phyloP scores from a whole-genome alignment of 768 basidiomycete genomes.

The Leccinum rimulosum region DNA sequence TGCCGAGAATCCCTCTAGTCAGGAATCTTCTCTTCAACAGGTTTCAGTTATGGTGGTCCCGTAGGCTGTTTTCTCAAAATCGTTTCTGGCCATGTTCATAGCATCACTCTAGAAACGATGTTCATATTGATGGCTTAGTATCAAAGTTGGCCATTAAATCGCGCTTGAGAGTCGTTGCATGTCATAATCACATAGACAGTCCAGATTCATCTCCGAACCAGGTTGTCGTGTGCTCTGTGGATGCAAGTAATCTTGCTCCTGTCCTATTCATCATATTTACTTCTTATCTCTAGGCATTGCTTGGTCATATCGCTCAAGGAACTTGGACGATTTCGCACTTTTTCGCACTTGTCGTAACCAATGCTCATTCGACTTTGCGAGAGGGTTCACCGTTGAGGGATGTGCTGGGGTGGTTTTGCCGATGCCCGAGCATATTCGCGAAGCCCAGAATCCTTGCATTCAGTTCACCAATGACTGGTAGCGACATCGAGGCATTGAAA shows the following conservation, averaged over 20 bases:
- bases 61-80: conserved; percentile 10
- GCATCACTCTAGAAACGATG: conserved; percentile 10
- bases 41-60: conserved; percentile 20
- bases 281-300: conserved; percentile 34
- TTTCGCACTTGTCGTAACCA: conserved; percentile 42
- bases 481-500: conserved; percentile 40
- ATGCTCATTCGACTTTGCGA: conserved; percentile 39
- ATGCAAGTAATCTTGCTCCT: conserved; percentile 32
- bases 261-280: conserved; percentile 3
- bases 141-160: conserved; percentile 16
- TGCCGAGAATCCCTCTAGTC: not conserved
- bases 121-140: conserved; percentile 12
- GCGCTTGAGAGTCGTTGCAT: conserved; percentile 17
- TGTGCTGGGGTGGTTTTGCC: conserved; percentile 47
- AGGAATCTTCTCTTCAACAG: conserved; percentile 1
- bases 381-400: conserved; percentile 40
- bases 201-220: conserved; percentile 27
- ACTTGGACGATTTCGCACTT: conserved; percentile 43
- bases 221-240: conserved; percentile 40
- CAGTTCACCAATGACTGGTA: conserved; percentile 23
- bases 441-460: conserved; percentile 47
- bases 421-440: conserved; percentile 30
- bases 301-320: conserved; percentile 37
- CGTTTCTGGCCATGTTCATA: not conserved
- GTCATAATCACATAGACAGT: conserved; percentile 9